phyloP scores from a whole-genome alignment of 106 monocot genomes.

The Dendrobium nobile region DNA sequence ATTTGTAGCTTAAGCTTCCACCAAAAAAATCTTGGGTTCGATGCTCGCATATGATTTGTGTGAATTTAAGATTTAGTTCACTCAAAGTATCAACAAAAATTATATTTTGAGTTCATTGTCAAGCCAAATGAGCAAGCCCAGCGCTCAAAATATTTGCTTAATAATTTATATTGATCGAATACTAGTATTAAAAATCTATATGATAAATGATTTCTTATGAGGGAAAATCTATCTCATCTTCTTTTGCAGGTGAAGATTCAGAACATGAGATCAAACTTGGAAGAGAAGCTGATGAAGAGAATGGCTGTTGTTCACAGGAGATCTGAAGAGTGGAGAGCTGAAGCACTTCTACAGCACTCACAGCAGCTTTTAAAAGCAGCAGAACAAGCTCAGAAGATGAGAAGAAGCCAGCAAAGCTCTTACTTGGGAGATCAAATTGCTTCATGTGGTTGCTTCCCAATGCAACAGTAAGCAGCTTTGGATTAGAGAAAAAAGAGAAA shows the following conservation, averaged over 20 bases:
- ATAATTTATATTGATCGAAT: too few relatives aligned
- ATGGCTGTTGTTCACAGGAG: slow-evolving; percentile 59
- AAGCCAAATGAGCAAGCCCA: too few relatives aligned
- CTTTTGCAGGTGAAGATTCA: slow-evolving; percentile 75
- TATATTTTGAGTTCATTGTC: too few relatives aligned
- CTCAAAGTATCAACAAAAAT: too few relatives aligned
- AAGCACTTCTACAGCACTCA: slow-evolving; percentile 65
- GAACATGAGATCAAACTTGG: slow-evolving; percentile 79
- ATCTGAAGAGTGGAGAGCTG: slow-evolving; percentile 73
- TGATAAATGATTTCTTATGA: too few relatives aligned
- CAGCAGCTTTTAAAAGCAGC: slow-evolving; percentile 42
- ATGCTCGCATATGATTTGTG: too few relatives aligned
- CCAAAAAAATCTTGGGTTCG: too few relatives aligned
- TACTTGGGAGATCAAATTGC: slow-evolving; percentile 1
- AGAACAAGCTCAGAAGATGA: slow-evolving; percentile 44
- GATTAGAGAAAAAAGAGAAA: background rate
- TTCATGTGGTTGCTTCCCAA: slow-evolving; percentile 34
- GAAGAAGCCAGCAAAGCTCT: slow-evolving; percentile 5
- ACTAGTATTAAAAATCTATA: too few relatives aligned
- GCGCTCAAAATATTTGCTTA: too few relatives aligned
- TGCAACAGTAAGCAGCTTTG: background rate
- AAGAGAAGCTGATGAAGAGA: slow-evolving; percentile 82
- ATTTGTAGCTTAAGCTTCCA: too few relatives aligned
- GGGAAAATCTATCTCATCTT: background rate
- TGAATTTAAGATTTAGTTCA: too few relatives aligned